These are phyloP conservation scores for Solanum corneliomulleri DNA, from an alignment of 257 asterid species.

Conservation along the genomic window DNA sequence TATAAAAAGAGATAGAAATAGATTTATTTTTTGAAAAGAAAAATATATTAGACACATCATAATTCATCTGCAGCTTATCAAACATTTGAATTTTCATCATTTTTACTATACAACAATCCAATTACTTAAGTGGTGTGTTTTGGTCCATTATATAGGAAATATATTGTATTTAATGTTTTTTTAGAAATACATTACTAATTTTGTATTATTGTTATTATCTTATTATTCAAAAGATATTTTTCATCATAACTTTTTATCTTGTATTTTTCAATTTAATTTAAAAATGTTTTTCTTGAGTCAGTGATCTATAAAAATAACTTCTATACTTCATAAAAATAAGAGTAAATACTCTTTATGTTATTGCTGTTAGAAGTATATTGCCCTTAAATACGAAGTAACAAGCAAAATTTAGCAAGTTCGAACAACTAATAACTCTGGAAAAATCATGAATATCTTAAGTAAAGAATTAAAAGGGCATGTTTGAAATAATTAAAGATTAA, in stretches of 20 bases:
- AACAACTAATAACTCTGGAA: not conserved
- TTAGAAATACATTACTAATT: too few species aligned
- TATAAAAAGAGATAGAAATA: not conserved
- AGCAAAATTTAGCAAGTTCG: not conserved
- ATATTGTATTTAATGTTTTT: not conserved
- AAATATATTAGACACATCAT: not conserved
- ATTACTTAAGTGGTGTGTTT: not conserved
- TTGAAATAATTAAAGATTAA: not conserved
- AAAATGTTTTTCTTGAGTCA: not conserved
- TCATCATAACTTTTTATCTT: not conserved
- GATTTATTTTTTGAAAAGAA: too few species aligned
- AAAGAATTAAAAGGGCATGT: not conserved
- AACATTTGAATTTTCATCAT: not conserved
- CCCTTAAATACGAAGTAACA: not conserved
- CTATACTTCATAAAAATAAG: too few species aligned
- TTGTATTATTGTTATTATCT: too few species aligned
- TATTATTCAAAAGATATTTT: too few species aligned
- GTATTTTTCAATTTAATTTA: too few species aligned
- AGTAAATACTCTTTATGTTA: not conserved
- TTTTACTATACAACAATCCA: not conserved
- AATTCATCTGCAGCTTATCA: not conserved
- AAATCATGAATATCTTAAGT: not conserved
- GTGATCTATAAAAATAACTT: not conserved
- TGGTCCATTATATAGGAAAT: not conserved
- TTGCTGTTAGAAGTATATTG: too few species aligned